Conservation (phyloP, 2,329 filamentous ascomycete genomes). For the Cladophialophora yegresii region DNA sequence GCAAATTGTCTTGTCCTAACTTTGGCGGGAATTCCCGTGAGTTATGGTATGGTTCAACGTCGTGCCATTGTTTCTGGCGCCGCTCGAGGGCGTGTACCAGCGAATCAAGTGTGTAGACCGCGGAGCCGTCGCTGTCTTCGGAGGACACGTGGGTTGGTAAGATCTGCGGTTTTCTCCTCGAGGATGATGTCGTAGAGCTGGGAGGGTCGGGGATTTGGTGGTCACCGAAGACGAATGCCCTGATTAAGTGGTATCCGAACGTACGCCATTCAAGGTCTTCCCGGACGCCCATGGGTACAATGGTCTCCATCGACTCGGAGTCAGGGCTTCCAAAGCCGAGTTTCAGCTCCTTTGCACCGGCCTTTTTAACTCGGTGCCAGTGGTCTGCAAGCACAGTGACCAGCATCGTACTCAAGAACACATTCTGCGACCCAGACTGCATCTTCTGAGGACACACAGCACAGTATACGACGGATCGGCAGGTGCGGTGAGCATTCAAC, state of each 20-base stretch:
- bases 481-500: slow-evolving; percentile 47
- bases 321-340: slow-evolving; percentile 44
- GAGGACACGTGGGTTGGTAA: slow-evolving; percentile 11
- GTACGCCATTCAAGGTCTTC: slow-evolving; percentile 40
- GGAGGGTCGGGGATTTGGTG: slow-evolving; percentile 26
- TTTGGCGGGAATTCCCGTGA: slow-evolving; percentile 25
- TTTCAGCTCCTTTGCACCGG: slow-evolving; percentile 43
- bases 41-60: slow-evolving; percentile 18
- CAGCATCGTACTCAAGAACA: slow-evolving; percentile 51
- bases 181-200: neutral
- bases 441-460: slow-evolving; percentile 46
- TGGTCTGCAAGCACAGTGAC: slow-evolving; percentile 49
- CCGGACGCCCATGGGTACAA: slow-evolving; percentile 13
- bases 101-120: slow-evolving; percentile 38
- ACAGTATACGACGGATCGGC: slow-evolving; percentile 48
- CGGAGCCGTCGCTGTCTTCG: neutral
- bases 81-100: slow-evolving; percentile 47
- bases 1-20: slow-evolving; percentile 8
- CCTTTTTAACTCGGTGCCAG: slow-evolving; percentile 47
- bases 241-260: slow-evolving; percentile 38
- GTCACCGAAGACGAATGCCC: slow-evolving; percentile 35
- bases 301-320: neutral
- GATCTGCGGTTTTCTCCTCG: slow-evolving; percentile 12
- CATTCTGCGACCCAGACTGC: slow-evolving; percentile 48
- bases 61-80: slow-evolving; percentile 49